Percentiles rank a stretch among this genome's conserved stretches.
phyloP scores from a whole-genome alignment of 2,329 filamentous ascomycete genomes.

The Anisogramma anomala region DNA sequence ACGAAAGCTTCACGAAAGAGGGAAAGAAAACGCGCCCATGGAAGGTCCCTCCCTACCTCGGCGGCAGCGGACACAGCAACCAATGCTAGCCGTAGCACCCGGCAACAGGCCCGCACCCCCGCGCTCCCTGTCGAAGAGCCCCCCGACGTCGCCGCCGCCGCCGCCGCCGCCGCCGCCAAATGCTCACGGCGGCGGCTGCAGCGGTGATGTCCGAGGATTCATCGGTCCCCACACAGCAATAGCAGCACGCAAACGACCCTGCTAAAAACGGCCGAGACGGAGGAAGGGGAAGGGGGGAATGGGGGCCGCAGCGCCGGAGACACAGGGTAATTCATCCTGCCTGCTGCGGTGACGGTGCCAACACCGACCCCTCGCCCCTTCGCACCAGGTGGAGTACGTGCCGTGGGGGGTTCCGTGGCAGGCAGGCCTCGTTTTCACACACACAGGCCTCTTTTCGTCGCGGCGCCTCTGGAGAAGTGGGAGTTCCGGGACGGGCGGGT shows the following conservation, averaged over 20 bases:
- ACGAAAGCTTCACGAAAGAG: too few species aligned
- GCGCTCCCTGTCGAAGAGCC: not conserved
- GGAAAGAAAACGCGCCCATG: slow-evolving; percentile 1
- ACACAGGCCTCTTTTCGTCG: too few species aligned
- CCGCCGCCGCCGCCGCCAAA: not conserved
- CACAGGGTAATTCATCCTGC: not conserved
- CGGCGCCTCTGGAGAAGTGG: too few species aligned
- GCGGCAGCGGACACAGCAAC: too few species aligned
- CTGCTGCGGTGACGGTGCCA: slow-evolving; percentile 5
- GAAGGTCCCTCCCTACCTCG: not conserved
- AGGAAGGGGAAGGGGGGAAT: too few species aligned
- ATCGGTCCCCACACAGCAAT: too few species aligned
- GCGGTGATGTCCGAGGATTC: slow-evolving; percentile 4
- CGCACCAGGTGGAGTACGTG: slow-evolving; percentile 11
- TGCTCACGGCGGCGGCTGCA: not conserved
- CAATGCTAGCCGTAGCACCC: slow-evolving; percentile 8
- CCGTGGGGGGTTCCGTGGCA: slow-evolving; percentile 8
- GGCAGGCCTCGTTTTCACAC: too few species aligned
- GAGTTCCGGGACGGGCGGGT: slow-evolving; percentile 4
- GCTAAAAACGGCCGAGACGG: too few species aligned
- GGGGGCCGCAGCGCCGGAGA: slow-evolving; percentile 6
- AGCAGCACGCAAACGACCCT: too few species aligned
- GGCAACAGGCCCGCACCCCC: slow-evolving; percentile 1
- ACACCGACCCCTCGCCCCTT: too few species aligned
- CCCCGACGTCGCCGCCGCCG: not conserved